These are phyloP conservation scores for Hirsutella minnesotensis DNA, from an alignment of 2,329 filamentous ascomycete species.

Conservation along the genomic window DNA sequence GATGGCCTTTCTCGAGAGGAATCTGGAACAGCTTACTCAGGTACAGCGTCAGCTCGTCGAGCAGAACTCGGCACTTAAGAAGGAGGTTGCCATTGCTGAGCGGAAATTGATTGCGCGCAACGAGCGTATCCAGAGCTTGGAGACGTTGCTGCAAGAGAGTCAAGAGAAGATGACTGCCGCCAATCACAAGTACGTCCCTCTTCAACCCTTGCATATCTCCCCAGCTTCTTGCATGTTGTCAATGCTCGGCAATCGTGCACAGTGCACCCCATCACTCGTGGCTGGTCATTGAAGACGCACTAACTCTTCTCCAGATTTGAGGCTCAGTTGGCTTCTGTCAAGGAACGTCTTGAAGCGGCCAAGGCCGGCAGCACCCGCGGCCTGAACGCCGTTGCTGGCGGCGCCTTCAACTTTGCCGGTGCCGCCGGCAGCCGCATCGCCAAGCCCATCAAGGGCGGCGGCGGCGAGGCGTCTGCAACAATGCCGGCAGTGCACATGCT, in stretches of 20 bases:
- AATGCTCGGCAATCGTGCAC: not conserved
- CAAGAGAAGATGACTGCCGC: slow-evolving; percentile 97
- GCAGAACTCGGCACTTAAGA: slow-evolving; percentile 94
- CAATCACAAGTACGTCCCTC: slow-evolving; percentile 72
- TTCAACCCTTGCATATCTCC: not conserved
- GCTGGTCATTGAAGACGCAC: not conserved
- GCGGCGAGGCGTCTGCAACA: slow-evolving; percentile 28
- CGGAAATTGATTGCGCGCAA: slow-evolving; percentile 93
- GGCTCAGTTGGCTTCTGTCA: slow-evolving; percentile 90
- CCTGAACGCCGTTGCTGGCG: slow-evolving; percentile 53
- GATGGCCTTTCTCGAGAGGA: slow-evolving; percentile 98
- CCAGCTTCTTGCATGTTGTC: not conserved
- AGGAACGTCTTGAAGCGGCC: slow-evolving; percentile 91
- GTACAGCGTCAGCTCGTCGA: slow-evolving; percentile 96
- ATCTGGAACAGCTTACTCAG: slow-evolving; percentile 93
- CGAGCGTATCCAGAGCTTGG: slow-evolving; percentile 89
- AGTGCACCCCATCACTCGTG: no score
- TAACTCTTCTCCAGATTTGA: slow-evolving; percentile 59
- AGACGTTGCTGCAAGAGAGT: slow-evolving; percentile 85
- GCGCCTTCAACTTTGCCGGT: slow-evolving; percentile 61
- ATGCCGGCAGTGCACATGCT: slow-evolving; percentile 47
- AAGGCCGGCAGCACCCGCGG: slow-evolving; percentile 85
- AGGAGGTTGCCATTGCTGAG: slow-evolving; percentile 97
- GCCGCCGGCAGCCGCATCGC: slow-evolving; percentile 55
- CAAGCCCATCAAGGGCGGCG: slow-evolving; percentile 55